These are phyloP conservation scores for Rhinocladiella similis DNA, from an alignment of 2,329 filamentous ascomycete genomes.

Conservation along the genomic window DNA sequence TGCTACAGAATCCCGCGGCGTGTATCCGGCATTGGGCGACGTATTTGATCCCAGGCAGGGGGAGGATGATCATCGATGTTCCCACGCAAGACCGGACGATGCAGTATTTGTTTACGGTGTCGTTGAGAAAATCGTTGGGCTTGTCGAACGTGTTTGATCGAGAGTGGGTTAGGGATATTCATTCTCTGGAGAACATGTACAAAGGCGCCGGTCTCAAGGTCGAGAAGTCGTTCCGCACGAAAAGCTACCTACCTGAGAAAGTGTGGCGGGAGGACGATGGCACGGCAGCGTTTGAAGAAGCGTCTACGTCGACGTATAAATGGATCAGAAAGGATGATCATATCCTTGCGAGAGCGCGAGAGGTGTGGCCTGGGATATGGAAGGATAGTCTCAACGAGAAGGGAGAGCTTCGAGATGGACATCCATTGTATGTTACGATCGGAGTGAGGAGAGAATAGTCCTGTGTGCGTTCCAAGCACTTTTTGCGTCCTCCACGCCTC, in stretches of 20 bases:
- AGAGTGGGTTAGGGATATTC: conserved; percentile 10
- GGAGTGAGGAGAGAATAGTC: conserved; percentile 8
- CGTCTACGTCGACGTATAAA: neutral
- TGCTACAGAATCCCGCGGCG: conserved; percentile 10
- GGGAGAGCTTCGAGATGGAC: conserved; percentile 13
- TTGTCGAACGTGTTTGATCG: conserved; percentile 2
- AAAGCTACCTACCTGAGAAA: conserved; percentile 13
- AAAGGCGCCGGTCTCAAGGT: conserved; percentile 13
- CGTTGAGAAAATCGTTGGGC: conserved; percentile 8
- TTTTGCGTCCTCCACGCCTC: neutral
- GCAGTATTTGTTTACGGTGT: conserved; percentile 12
- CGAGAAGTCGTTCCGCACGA: conserved; percentile 11
- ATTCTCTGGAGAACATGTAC: conserved; percentile 14
- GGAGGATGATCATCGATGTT: conserved; percentile 22
- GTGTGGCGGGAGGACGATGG: conserved; percentile 8
- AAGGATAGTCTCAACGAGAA: conserved; percentile 10
- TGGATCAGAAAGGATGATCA: conserved; percentile 1
- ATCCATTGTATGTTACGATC: conserved; percentile 18
- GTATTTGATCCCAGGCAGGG: conserved; percentile 9
- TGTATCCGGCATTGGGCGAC: conserved; percentile 14
- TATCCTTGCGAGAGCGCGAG: conserved; percentile 3
- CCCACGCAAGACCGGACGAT: conserved; percentile 16
- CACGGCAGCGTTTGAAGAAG: conserved; percentile 9
- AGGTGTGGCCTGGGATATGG: conserved; percentile 13
- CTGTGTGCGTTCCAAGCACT: neutral